Evolutionary conservation across 2,329 filamentous ascomycete species (phyloP), one percentile per base, ranked within the genome.

Genomic region (Aspergillus ruber): DNA sequence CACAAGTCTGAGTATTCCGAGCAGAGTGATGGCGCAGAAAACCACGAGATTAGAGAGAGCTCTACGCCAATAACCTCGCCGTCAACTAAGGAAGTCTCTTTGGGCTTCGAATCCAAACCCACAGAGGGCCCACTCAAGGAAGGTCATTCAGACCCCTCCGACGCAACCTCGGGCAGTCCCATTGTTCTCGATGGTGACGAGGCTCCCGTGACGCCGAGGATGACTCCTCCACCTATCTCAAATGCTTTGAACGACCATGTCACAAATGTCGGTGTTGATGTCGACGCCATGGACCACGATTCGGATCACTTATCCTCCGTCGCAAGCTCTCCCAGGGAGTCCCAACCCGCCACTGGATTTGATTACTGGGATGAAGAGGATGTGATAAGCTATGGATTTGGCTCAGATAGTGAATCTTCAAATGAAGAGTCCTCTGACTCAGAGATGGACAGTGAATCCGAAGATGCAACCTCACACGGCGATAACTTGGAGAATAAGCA

Each of bases 1-100:
- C 4, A 39, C 18, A 18, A 39, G 10, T 35, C 13, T 17, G 33
- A 35, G 33, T 17, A 13, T 20, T 39, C 36, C 17, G 36, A 39
- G 5, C 17, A 20, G 18, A 18, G 17, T 39, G 10, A 4, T 18
- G 58, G 54, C 10, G 55, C 52, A 15, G 55, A 58, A 10, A 52
- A 56, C 46, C 50, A 44, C 18, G 55, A 51, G 6, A 49, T 55
- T 13, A 36, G 56, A 17, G 55, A 60, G 36, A 43, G 56, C n/a
- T 49, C 50, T 10, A 59, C 61, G 12, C 58, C 58, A 2, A 29
- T 54, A 13, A 63, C 57, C 5, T 59, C 58, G 3, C 58, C 61
- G 4, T 42, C 46, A 6, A 56, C 52, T 33, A 53, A 49, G 20
- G 49, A 45, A 20, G 47, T 44, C 10, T 13, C 44, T 33, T 42